These are phyloP conservation scores for Zygosaccharomyces pseudorouxii DNA, from an alignment of 805 yeast genomes.

Conservation along the genomic window DNA sequence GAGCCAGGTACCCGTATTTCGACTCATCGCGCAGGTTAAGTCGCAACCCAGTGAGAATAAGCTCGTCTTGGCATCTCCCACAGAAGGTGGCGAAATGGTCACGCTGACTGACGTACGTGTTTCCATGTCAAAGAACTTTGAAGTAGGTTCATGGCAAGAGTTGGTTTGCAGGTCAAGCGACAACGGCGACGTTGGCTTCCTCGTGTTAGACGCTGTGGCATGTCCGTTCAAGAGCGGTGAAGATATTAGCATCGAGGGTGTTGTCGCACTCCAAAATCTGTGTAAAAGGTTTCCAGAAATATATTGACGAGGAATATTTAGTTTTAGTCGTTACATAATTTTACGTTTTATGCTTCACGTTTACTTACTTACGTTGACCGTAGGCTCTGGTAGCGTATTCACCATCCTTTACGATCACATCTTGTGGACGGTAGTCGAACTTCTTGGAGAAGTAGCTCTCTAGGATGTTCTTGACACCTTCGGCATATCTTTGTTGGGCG, in stretches of 20 bases:
- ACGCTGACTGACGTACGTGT: constrained; percentile 28
- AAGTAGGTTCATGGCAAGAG: constrained; percentile 34
- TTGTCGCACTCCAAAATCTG: constrained; percentile 32
- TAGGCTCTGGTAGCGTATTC: constrained; percentile 64
- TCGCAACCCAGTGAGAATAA: constrained; percentile 30
- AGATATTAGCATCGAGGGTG: constrained; percentile 30
- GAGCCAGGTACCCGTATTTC: constrained; percentile 27
- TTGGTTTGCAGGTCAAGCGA: constrained; percentile 34
- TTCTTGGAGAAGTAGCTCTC: constrained; percentile 45
- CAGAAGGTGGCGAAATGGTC: constrained; percentile 28
- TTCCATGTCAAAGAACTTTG: constrained; percentile 25
- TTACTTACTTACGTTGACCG: constrained; percentile 41
- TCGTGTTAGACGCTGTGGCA: constrained; percentile 33
- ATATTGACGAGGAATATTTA: constrained; percentile 15
- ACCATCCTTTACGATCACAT: constrained; percentile 41
- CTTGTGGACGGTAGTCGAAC: constrained; percentile 1
- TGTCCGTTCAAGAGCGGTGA: constrained; percentile 29
- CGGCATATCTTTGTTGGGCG: constrained; percentile 73
- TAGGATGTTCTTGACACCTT: constrained; percentile 63
- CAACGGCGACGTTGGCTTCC: constrained; percentile 32
- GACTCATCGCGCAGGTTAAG: constrained; percentile 33
- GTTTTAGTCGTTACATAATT: not conserved
- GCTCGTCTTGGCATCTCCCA: constrained; percentile 27
- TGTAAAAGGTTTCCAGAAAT: constrained; percentile 32
- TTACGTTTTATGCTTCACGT: not conserved